These are phyloP conservation scores for Polyrhizophydium stewartii DNA, from an alignment of 371 early-diverging fungal species.

Conservation along the genomic window DNA sequence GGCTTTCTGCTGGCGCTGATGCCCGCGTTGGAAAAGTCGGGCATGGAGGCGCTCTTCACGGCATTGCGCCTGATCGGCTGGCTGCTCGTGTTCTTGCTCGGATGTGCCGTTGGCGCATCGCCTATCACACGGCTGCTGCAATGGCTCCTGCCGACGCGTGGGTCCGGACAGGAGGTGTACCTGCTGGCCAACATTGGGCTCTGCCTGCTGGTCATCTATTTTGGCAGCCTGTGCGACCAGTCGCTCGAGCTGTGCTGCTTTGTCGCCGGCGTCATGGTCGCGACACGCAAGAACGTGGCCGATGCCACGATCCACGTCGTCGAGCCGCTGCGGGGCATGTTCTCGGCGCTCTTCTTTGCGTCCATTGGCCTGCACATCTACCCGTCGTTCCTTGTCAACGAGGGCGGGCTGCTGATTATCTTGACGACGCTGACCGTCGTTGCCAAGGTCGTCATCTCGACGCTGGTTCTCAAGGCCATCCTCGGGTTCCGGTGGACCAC, in stretches of 20 bases:
- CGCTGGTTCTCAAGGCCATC: slow-evolving; percentile 28
- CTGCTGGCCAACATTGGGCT: slow-evolving; percentile 50
- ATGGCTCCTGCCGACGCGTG: slow-evolving; percentile 12
- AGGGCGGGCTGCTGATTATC: slow-evolving; percentile 45
- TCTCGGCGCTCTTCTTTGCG: slow-evolving; percentile 61
- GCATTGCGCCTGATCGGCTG: slow-evolving; percentile 28
- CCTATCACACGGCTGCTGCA: slow-evolving; percentile 20
- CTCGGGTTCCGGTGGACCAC: slow-evolving; percentile 37
- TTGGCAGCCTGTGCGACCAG: slow-evolving; percentile 44
- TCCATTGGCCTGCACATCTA: slow-evolving; percentile 63
- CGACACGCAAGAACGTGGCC: slow-evolving; percentile 37
- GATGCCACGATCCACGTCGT: slow-evolving; percentile 37
- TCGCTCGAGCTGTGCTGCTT: slow-evolving; percentile 61
- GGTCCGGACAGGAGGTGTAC: slow-evolving; percentile 39
- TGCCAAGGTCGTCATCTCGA: slow-evolving; percentile 46
- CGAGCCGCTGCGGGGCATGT: slow-evolving; percentile 56
- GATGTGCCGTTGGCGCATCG: slow-evolving; percentile 32
- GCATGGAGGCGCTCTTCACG: slow-evolving; percentile 40
- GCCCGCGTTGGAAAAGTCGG: slow-evolving; percentile 50
- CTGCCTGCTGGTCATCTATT: slow-evolving; percentile 43
- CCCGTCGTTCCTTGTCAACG: slow-evolving; percentile 52
- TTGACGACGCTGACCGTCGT: slow-evolving; percentile 47
- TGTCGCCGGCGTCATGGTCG: slow-evolving; percentile 57
- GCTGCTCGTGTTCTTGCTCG: slow-evolving; percentile 36
- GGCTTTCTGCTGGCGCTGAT: slow-evolving; percentile 60